Base-by-base conservation (phyloP, 2,329 filamentous ascomycete genomes). In the Pyricularia sp. region DNA sequence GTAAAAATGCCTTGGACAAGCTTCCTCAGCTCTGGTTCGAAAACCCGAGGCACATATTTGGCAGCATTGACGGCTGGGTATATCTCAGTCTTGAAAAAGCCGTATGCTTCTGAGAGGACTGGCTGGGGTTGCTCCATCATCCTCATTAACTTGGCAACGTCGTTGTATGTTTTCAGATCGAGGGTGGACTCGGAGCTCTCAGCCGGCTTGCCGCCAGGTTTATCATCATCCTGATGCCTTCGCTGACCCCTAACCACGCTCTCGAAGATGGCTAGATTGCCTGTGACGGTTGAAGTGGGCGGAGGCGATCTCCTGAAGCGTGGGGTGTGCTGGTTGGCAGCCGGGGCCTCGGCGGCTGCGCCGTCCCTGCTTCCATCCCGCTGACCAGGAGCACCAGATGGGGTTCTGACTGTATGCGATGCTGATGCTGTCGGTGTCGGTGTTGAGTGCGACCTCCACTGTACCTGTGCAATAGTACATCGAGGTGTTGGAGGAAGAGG, bases 71-170 rank as follows among this genome's bases (percentile, higher is more conserved):
- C 69, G 30, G 71, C 71, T 12, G 79, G 79, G 58, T 77, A 76
- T 17, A 77, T 71, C n/a, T 69, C 70, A 10, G 70, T 70, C 50
- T 76, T 71, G 68, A 82, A 75, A 71, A 79, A 80, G 20, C 74
- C 72, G 65, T 75, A 77, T 33, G 74, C 74, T 4, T 68, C 68
- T 4, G 73, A 71, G 1, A 71, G 61, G 0, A 72, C 68, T 14
- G 70, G 69, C 26, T 69, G 69, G 23, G n/a, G 31, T 26, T 25
- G 17, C 20, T 23, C 64, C n/a, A 42, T 42, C 6, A 23, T 65
- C 26, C 30, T 65, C 31, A 23, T 23, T n/a, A 31, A 25, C 30
- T n/a, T 42, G 64, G 64, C 31, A 17, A 25, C 69, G 55, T 76
- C 72, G 64, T 74, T 73, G 50, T 77, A 74, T 14, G 76, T 72